Base-by-base conservation (phyloP, 2,329 filamentous ascomycete species). In the Davidsoniella eucalypti region DNA sequence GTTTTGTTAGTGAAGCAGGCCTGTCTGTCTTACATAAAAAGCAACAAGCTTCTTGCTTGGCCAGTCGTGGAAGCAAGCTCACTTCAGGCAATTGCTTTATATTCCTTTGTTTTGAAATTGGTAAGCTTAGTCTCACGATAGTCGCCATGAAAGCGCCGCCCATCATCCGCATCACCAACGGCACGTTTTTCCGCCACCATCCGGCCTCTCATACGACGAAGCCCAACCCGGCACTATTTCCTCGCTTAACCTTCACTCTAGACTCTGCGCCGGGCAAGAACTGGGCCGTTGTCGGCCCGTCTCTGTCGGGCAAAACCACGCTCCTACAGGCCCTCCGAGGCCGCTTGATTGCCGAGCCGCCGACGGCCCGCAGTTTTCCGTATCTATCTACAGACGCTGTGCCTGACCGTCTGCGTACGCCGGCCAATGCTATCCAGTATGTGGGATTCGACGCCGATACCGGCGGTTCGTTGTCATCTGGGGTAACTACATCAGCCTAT, bases 401-500 rank as follows among this genome's bases (percentile, higher is more conserved):
- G 5, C 67, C 74, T 2, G 57, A 66, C 18, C 66, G 69, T 2
- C 63, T 84, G 44, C 72, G 75, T 42, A 73, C 69, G 48, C 77
- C 83, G 0, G 69, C 70, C 10, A 71, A 72, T 56, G 87, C 87
- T 0, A 82, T 98, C 52, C 80, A 82, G 57, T 90, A 94, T 68
- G 87, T 96, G 8, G 90, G 92, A 0, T 96, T 96, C 60, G 84
- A 87, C 59, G 79, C 78, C 2, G 84, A 88, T 57, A 73, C 78
- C 23, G 72, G 72, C 5, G 66, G 70, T 45, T 66, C 75, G 12
- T 58, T 61, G 5, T 71, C 73, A 2, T 71, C 73, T 2, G 67
- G 68, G n/a, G 70, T 71, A 5, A 72, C 74, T 0, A 71, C 77
- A n/a, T 83, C 84, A 17, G 81, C 87, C 4, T 95, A 95, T 61